phyloP scores from a whole-genome alignment of 495 filamentous ascomycete species.

The Penicillium nucicola region DNA sequence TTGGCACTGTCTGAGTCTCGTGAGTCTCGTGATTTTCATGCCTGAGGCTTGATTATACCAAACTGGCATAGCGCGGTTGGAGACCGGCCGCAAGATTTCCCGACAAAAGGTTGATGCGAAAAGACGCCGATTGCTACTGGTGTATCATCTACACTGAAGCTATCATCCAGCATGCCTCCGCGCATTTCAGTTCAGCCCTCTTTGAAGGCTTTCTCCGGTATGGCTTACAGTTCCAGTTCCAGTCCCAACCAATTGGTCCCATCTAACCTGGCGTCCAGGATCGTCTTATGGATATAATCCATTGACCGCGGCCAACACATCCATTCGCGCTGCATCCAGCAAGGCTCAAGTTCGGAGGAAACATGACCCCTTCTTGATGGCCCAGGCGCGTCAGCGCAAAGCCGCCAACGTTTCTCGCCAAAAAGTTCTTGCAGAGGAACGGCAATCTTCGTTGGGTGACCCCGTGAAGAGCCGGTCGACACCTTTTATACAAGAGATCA shows the following conservation, averaged over 20 bases:
- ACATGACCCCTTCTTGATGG: constrained; percentile 44
- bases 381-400: constrained; percentile 74
- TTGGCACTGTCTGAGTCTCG: neutral
- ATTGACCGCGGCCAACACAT: constrained; percentile 28
- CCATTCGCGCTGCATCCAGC: constrained; percentile 36
- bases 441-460: constrained; percentile 62
- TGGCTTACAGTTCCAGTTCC: constrained; percentile 9
- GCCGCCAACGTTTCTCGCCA: constrained; percentile 74
- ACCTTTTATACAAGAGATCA: constrained; percentile 80
- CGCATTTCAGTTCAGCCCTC: constrained; percentile 64
- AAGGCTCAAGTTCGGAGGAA: constrained; percentile 33
- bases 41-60: constrained; percentile 14
- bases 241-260: neutral
- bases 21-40: neutral
- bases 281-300: constrained; percentile 31
- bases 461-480: constrained; percentile 75
- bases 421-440: constrained; percentile 58
- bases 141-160: neutral
- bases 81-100: constrained; percentile 32
- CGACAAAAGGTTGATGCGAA: constrained; percentile 24
- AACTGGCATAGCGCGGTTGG: constrained; percentile 27
- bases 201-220: constrained; percentile 62
- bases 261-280: constrained; percentile 21
- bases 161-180: constrained; percentile 61
- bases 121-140: constrained; percentile 15